These are phyloP conservation scores for Plasmodium gonderi DNA, from an alignment of 169 alveolate species.

Conservation along the genomic window DNA sequence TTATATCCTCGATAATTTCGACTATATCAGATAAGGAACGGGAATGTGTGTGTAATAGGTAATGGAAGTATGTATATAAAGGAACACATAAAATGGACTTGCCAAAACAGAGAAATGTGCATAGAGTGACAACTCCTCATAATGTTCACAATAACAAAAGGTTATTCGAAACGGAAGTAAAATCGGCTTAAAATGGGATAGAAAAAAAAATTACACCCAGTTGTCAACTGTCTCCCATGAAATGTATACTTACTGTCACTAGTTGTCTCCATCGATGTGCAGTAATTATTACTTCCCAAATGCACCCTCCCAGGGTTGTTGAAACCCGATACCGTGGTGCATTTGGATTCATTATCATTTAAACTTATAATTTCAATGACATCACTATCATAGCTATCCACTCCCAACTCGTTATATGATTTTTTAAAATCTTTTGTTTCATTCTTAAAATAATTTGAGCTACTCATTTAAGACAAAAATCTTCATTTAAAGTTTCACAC, in stretches of 20 bases:
- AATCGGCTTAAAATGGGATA: too few relatives aligned
- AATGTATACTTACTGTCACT: conserved; percentile 50
- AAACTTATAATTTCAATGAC: conserved; percentile 56
- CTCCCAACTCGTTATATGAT: neutral
- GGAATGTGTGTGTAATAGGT: neutral
- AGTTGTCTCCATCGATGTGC: neutral
- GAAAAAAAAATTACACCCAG: too few relatives aligned
- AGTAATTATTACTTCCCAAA: neutral
- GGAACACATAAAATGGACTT: too few relatives aligned
- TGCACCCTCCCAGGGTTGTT: neutral
- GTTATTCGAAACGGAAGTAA: too few relatives aligned
- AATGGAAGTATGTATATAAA: neutral
- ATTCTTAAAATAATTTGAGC: conserved; percentile 57
- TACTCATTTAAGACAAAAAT: conserved; percentile 62
- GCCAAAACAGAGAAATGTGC: too few relatives aligned
- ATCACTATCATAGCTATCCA: conserved; percentile 28
- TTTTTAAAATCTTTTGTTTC: conserved; percentile 14
- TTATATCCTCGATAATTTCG: conserved; percentile 50
- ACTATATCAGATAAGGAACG: neutral
- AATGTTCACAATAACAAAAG: too few relatives aligned
- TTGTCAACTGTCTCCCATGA: neutral
- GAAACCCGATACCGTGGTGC: neutral
- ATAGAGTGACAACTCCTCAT: too few relatives aligned
- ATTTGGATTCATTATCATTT: conserved; percentile 26
- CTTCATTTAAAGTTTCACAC: neutral